phyloP scores from a whole-genome alignment of 1,139 yeast species.

The Wickerhamomyces sp. region DNA sequence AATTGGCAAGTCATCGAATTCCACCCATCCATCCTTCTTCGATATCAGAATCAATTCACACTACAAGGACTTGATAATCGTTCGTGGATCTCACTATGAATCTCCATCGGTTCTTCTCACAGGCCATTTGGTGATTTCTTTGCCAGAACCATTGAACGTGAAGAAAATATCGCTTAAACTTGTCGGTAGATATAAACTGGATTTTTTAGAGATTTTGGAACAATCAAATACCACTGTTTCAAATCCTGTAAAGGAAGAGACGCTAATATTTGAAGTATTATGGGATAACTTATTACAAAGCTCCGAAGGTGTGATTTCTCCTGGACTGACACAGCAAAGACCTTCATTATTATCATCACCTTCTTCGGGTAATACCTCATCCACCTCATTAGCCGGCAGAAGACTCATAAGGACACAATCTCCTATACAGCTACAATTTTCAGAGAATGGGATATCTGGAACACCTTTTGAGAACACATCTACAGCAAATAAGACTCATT shows the following conservation, averaged over 20 bases:
- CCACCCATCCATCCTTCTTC: conserved; percentile 22
- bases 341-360: conserved; percentile 3
- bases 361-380: conserved; percentile 3
- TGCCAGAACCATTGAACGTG: conserved; percentile 48
- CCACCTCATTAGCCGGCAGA: conserved; percentile 8
- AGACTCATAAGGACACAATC: conserved; percentile 23
- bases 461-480: conserved; percentile 34
- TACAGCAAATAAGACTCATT: conserved; percentile 27
- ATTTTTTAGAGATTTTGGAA: conserved; percentile 42
- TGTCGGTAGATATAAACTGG: conserved; percentile 51
- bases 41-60: conserved; percentile 42
- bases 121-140: conserved; percentile 54
- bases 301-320: conserved; percentile 37
- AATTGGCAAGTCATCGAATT: conserved; percentile 9
- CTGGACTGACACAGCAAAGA: not conserved
- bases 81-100: conserved; percentile 57
- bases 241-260: conserved; percentile 47
- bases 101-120: conserved; percentile 48
- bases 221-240: conserved; percentile 33
- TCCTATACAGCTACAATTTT: conserved; percentile 23
- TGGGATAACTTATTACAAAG: conserved; percentile 58
- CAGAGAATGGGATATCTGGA: conserved; percentile 25
- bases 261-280: conserved; percentile 44
- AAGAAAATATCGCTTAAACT: conserved; percentile 44
- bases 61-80: conserved; percentile 48